phyloP scores from a whole-genome alignment of 2,329 filamentous ascomycete species.

The Capronia americana region DNA sequence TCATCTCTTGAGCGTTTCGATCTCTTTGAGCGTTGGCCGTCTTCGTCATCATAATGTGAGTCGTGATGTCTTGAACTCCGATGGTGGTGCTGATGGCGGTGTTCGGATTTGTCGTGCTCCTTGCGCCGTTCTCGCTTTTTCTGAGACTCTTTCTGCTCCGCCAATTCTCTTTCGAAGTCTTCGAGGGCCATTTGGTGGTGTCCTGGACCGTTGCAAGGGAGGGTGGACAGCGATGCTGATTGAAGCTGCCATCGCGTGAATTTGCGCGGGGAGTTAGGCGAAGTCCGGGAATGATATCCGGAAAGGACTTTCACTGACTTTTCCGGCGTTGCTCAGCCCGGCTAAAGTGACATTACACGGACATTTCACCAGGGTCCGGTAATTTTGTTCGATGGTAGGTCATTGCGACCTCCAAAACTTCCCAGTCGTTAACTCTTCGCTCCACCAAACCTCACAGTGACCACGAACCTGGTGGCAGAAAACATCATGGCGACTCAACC shows the following conservation, averaged over 20 bases:
- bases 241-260: slow-evolving; percentile 6
- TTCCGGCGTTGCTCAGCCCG: not conserved
- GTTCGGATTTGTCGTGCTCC: slow-evolving; percentile 50
- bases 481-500: slow-evolving; percentile 61
- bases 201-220: not conserved
- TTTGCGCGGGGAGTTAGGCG: not conserved
- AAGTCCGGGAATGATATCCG: not conserved
- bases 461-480: slow-evolving; percentile 13
- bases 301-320: not conserved
- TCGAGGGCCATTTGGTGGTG: slow-evolving; percentile 61
- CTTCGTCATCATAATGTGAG: slow-evolving; percentile 60
- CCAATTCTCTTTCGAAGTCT: slow-evolving; percentile 80
- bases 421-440: not conserved
- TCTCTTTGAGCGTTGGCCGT: slow-evolving; percentile 54
- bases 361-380: not conserved
- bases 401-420: not conserved
- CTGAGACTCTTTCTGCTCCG: slow-evolving; percentile 50
- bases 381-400: not conserved
- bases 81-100: slow-evolving; percentile 42
- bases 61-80: slow-evolving; percentile 50
- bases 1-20: slow-evolving; percentile 51
- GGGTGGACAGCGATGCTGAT: not conserved
- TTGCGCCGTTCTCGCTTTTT: slow-evolving; percentile 48
- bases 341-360: not conserved
- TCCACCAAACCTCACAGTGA: not conserved